Base-by-base conservation (phyloP, 352 stramenopile genomes). In the Pilasporangium apinafurcum region DNA sequence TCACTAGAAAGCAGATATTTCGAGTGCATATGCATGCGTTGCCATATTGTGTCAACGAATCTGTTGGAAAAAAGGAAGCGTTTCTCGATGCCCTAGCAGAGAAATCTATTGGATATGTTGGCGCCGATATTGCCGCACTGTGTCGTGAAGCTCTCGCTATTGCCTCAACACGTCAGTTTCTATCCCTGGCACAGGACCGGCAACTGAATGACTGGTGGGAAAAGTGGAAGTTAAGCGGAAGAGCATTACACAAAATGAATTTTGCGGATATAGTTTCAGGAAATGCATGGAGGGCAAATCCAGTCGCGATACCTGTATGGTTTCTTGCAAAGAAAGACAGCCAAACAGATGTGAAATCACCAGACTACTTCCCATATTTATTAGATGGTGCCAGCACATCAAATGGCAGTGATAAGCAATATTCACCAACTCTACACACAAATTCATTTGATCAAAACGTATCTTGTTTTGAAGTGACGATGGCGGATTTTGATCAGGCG, bases 101-200 rank as follows among this genome's bases (percentile, higher is more conserved):
- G 20, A 79, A 78, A 26, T 59, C 68, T 9, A 65, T 92, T 18
- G 82, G 79, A 0, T 93, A 89, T 32, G 82, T 93, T 16, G 82
- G 82, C 24, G 82, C 82, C 4, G 82, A 93, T 45, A 87, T 93
- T 28, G 76, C 79, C 3, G 64, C 79, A 32, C 34, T 93, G 17
- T 91, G 78, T 52, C 71, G 82, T 5, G 75, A 93, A 52, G 82
- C 79, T 34, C 51, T 71, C 20, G 81, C 81, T 10, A 47, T 87
- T 5, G 77, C 79, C 8, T 86, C 76, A 2, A 80, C 65, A 7
- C 62, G 69, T 0, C 73, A 83, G 32, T 68, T 89, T 38, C 74
- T 89, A 13, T 64, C 62, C 12, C 37, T 83, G 21, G 67, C 71
- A 27, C 48, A 53, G 20, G 63, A 82, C 39, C 53, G 51, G 7